Percentiles rank a stretch among this genome's conserved stretches.
Conservation (phyloP, 805 yeast species). For the Kodamaea nitidulidarum region DNA sequence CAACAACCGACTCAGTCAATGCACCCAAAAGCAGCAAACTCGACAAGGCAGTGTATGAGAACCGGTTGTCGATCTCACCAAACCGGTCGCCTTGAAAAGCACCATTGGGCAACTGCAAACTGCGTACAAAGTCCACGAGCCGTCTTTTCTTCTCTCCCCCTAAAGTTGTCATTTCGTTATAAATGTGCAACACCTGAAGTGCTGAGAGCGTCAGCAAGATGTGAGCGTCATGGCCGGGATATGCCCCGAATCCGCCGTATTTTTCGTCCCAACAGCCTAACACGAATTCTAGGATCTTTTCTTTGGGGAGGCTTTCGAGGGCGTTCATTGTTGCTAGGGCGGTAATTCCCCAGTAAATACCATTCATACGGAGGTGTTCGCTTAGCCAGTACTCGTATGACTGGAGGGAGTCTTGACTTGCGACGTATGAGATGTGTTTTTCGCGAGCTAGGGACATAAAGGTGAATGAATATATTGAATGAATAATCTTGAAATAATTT, state of each 20-base stretch:
- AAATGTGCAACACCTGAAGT: constrained; percentile 69
- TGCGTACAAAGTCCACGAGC: constrained; percentile 32
- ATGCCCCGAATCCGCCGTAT: constrained; percentile 85
- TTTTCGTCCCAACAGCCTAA: constrained; percentile 54
- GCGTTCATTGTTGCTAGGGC: constrained; percentile 58
- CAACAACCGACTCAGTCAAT: constrained; percentile 51
- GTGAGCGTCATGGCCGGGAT: constrained; percentile 87
- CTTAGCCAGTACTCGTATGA: constrained; percentile 80
- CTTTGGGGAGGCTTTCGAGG: constrained; percentile 52
- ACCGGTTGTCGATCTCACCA: constrained; percentile 92
- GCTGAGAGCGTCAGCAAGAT: constrained; percentile 81
- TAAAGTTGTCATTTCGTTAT: constrained; percentile 51
- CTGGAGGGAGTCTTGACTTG: constrained; percentile 37
- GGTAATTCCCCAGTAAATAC: constrained; percentile 92
- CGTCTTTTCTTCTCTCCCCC: constrained; percentile 23
- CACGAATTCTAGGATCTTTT: constrained; percentile 67
- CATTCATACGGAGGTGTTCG: constrained; percentile 87
- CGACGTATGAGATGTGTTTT: constrained; percentile 34
- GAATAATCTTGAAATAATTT: not conserved
- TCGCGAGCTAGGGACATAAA: constrained; percentile 11
- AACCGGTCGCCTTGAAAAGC: constrained; percentile 85
- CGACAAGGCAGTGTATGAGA: constrained; percentile 78
- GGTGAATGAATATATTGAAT: not conserved
- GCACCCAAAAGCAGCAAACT: constrained; percentile 65
- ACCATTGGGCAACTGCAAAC: constrained; percentile 58